phyloP scores from a whole-genome alignment of 306 rosid genomes.

The Pachyrhizus erosus region DNA sequence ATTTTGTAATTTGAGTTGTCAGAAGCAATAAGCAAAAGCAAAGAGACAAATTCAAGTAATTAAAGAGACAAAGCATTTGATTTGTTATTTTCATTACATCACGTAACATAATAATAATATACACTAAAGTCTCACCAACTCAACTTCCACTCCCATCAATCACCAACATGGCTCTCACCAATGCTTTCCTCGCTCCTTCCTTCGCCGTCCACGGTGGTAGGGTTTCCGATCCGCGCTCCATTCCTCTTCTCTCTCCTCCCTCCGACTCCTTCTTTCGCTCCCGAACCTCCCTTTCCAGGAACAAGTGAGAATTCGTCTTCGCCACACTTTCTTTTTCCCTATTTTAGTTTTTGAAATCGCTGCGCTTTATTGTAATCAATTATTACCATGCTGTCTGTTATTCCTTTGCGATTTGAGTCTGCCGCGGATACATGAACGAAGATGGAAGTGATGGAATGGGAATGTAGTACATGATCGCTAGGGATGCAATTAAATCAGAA shows the following conservation, averaged over 20 bases:
- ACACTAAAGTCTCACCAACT: neutral
- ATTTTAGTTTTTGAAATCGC: neutral
- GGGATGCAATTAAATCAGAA: neutral
- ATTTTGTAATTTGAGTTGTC: neutral
- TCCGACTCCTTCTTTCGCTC: slow-evolving; percentile 26
- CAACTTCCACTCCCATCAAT: neutral
- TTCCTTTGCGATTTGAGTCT: neutral
- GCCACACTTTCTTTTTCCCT: neutral
- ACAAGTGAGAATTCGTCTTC: slow-evolving; percentile 46
- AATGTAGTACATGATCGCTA: slow-evolving; percentile 17
- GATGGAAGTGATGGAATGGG: neutral
- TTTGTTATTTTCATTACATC: neutral
- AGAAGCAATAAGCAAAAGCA: neutral
- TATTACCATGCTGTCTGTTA: neutral
- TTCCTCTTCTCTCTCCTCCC: slow-evolving; percentile 45
- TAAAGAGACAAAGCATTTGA: neutral
- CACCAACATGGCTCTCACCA: slow-evolving; percentile 63
- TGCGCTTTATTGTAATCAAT: neutral
- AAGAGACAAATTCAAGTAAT: neutral
- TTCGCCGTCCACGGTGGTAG: slow-evolving; percentile 41
- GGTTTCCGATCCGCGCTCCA: slow-evolving; percentile 47
- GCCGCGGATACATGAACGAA: neutral
- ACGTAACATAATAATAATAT: neutral
- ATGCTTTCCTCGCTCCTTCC: slow-evolving; percentile 58
- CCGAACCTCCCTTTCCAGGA: slow-evolving; percentile 33